Evolutionary conservation across 78 protist genomes (phyloP).

Genomic region (Chrysochromulina tobinii): DNA sequence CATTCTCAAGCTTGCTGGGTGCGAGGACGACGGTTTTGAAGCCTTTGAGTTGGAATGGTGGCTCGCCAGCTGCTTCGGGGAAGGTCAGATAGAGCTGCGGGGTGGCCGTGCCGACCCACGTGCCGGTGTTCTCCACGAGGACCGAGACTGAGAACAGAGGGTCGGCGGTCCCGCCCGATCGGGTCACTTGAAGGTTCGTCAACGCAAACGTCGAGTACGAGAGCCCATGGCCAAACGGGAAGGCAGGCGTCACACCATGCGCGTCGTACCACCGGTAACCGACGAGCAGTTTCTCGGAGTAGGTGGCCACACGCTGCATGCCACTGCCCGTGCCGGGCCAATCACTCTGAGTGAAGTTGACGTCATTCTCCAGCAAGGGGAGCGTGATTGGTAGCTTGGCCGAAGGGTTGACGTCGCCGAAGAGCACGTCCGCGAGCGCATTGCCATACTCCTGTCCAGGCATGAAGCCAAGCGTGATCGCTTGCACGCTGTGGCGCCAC

Average conservation of each 20-base stretch:
- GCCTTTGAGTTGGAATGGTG: conserved; percentile 64
- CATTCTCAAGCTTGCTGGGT: neutral
- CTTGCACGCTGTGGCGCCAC: conserved; percentile 27
- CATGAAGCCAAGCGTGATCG: conserved; percentile 23
- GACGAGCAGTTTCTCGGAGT: conserved; percentile 59
- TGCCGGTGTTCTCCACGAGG: conserved; percentile 42
- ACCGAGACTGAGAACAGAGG: neutral
- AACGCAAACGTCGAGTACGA: conserved; percentile 14
- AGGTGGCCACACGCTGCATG: neutral
- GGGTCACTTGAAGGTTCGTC: neutral
- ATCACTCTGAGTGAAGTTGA: neutral
- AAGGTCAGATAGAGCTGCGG: conserved; percentile 60
- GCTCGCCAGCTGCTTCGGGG: conserved; percentile 60
- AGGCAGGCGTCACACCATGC: conserved; percentile 40
- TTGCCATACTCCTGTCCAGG: conserved; percentile 66
- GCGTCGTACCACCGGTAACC: conserved; percentile 66
- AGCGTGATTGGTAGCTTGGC: conserved; percentile 62
- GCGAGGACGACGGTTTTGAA: conserved; percentile 26
- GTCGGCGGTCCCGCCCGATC: neutral
- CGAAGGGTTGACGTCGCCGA: conserved; percentile 59
- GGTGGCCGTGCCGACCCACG: neutral
- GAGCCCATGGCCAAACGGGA: conserved; percentile 74
- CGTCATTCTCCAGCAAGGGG: conserved; percentile 32
- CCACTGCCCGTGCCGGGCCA: conserved; percentile 57
- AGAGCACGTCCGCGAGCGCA: conserved; percentile 50